Evolutionary conservation across 1,284 basidiomycete genomes (phyloP), one percentile per base, ranked within the genome.

Genomic region (Moesziomyces globuligerus): DNA sequence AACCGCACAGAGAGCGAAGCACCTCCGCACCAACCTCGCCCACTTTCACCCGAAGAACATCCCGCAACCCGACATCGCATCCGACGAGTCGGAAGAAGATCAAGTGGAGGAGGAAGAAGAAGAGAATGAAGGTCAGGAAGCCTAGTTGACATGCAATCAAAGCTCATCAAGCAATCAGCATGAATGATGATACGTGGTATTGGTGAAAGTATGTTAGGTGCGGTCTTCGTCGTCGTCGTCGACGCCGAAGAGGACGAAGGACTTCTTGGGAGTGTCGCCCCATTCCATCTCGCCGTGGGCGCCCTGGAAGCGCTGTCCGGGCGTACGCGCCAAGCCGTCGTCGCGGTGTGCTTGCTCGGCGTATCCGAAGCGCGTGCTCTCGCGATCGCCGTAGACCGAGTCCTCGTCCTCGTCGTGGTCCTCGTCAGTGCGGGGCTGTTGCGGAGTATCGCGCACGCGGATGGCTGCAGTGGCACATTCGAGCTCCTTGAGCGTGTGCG

Each of bases 221-320:
- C 41, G 21, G n/a, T n/a, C n/a, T 10, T 66, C 46, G 2, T 66
- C 60, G 7, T 75, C 70, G 36, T 72, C 66, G n/a, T 64, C 61
- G 8, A 75, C 49, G 8, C 61, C 70, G 40, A 62, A 75, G 11
- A 73, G 61, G 10, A 75, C 65, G 38, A 61, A 61, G 9, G 59
- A 54, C 45, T 70, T 69, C n/a, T 65, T 66, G 7, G 73, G 73
- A 15, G 70, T 48, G 3, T 60, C 61, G n/a, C 73, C 70, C 73
- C 73, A 75, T 28, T 73, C 73, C 51, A 75, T 61, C 29, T 66
- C 57, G 8, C 73, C 73, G 26, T 75, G 73, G 3, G 70, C 73
- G 20, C 70, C 67, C n/a, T 42, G 39, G 51, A 61, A 64, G 17
- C 24, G 40, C 46, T 67, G 57, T n/a, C 68, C 57, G 9, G 44